Percentiles rank a stretch among this genome's conserved stretches.
Evolutionary conservation across 176 grass and related monocot genomes (phyloP).

Genomic region (Puya raimondii): DNA sequence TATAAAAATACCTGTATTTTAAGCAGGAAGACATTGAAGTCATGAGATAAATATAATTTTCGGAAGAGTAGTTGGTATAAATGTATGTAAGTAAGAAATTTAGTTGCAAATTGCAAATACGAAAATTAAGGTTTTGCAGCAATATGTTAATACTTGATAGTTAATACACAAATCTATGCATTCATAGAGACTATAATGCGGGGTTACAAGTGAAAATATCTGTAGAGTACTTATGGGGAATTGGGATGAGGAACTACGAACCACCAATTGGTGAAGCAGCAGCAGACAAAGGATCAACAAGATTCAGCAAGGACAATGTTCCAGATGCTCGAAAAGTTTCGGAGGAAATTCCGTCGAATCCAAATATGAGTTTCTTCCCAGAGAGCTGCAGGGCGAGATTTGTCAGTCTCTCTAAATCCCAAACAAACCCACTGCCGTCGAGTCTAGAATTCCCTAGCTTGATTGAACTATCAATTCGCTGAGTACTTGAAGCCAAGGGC

Average conservation of each 20-base stretch:
- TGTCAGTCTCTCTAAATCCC: constrained; percentile 89
- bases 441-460: constrained; percentile 67
- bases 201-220: too few relatives aligned
- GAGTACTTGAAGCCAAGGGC: constrained; percentile 44
- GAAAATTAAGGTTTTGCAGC: not conserved
- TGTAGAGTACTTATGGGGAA: not conserved
- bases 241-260: constrained; percentile 15
- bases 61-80: too few relatives aligned
- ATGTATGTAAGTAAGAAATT: too few relatives aligned
- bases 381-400: constrained; percentile 75
- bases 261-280: constrained; percentile 98
- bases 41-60: too few relatives aligned
- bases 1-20: too few relatives aligned
- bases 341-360: constrained; percentile 98
- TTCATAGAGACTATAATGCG: too few relatives aligned
- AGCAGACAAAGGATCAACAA: constrained; percentile 94
- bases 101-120: not conserved
- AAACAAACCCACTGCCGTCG: constrained; percentile 86
- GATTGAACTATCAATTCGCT: constrained; percentile 72
- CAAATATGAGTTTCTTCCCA: constrained; percentile 96
- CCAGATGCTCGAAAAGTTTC: constrained; percentile 94
- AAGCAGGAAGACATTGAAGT: too few relatives aligned
- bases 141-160: not conserved
- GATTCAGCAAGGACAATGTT: constrained; percentile 86
- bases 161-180: not conserved